Evolutionary conservation across 306 rosid genomes (phyloP).

Genomic region (Malus fusca): DNA sequence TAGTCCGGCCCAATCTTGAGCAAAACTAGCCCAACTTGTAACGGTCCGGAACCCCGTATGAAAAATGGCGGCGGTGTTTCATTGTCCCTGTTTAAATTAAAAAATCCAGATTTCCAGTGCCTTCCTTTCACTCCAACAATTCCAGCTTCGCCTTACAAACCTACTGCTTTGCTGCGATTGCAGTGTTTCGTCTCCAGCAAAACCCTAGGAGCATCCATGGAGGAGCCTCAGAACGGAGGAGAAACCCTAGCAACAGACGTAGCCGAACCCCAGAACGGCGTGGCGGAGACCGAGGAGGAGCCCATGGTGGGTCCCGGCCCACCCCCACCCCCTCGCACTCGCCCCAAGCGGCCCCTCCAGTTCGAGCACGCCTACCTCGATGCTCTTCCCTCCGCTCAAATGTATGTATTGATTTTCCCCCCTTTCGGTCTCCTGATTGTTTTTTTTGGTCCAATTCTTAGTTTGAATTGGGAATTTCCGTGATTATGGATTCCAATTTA

Average conservation of each 20-base stretch:
- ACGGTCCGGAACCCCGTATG: no score
- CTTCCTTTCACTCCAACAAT: not conserved
- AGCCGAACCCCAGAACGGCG: conserved; percentile 27
- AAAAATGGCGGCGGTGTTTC: no score
- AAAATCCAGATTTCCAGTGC: not conserved
- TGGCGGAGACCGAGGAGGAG: conserved; percentile 40
- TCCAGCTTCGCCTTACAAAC: not conserved
- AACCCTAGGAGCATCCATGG: conserved; percentile 5
- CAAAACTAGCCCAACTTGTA: no score
- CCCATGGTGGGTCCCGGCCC: conserved; percentile 70
- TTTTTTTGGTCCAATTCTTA: not conserved
- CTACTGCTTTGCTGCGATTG: not conserved
- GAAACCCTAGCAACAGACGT: not conserved
- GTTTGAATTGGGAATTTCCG: not conserved
- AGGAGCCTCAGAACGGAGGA: not conserved
- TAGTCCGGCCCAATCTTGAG: no score
- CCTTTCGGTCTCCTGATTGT: not conserved
- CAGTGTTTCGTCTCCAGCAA: not conserved
- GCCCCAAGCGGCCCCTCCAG: conserved; percentile 89
- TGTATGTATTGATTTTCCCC: conserved; percentile 23
- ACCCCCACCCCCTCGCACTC: conserved; percentile 68
- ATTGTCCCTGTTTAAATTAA: not conserved
- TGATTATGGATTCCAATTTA: not conserved
- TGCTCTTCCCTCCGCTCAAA: conserved; percentile 78
- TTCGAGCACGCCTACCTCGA: conserved; percentile 94